These are phyloP conservation scores for Farysia itapuensis DNA, from an alignment of 1,284 basidiomycete species.

Conservation along the genomic window DNA sequence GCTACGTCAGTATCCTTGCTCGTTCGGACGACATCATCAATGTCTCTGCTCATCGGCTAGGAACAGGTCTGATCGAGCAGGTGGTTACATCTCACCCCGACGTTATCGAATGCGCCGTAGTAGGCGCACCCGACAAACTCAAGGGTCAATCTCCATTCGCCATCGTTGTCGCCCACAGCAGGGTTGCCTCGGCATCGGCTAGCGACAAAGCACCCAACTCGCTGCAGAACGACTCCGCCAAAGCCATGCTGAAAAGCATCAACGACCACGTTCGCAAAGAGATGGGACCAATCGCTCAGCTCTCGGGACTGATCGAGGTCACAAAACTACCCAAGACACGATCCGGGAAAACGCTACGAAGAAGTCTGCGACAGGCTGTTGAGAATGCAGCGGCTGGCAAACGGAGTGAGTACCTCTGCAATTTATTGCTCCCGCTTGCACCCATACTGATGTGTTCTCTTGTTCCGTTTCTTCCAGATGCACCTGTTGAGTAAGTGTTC, in stretches of 20 bases:
- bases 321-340: slow-evolving; percentile 55
- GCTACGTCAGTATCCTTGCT: slow-evolving; percentile 52
- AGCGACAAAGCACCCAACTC: slow-evolving; percentile 16
- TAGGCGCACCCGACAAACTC: slow-evolving; percentile 52
- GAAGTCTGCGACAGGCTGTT: slow-evolving; percentile 39
- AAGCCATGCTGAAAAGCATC: slow-evolving; percentile 42
- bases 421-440: no score
- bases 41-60: slow-evolving; percentile 51
- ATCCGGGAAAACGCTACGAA: slow-evolving; percentile 48
- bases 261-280: slow-evolving; percentile 50
- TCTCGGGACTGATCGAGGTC: slow-evolving; percentile 36
- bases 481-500: slow-evolving; percentile 33
- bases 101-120: slow-evolving; percentile 54
- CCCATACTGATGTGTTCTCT: not conserved
- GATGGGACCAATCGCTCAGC: slow-evolving; percentile 50
- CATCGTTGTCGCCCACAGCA: slow-evolving; percentile 33
- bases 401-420: slow-evolving; percentile 14
- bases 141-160: slow-evolving; percentile 58
- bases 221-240: slow-evolving; percentile 11
- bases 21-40: slow-evolving; percentile 53
- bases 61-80: slow-evolving; percentile 52
- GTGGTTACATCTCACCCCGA: slow-evolving; percentile 37
- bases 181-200: slow-evolving; percentile 13
- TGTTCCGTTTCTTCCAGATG: slow-evolving; percentile 11
- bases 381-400: slow-evolving; percentile 44